phyloP scores from a whole-genome alignment of 2,329 filamentous ascomycete genomes.

The Triangularia setosa region DNA sequence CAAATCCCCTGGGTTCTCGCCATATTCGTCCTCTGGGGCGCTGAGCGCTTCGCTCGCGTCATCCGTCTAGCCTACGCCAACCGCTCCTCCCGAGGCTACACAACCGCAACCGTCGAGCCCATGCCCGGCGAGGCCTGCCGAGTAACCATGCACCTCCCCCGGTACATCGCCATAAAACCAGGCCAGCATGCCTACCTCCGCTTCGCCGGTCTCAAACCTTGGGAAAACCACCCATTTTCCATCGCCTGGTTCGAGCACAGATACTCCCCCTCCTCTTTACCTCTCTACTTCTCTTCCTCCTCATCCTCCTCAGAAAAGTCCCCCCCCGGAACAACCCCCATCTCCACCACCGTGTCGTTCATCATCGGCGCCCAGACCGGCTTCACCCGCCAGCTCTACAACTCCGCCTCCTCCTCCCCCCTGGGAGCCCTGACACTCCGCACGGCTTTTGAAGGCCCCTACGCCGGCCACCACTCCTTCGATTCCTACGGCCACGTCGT shows the following conservation, averaged over 20 bases:
- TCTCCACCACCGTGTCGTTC: constrained; percentile 64
- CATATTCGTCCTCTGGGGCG: constrained; percentile 71
- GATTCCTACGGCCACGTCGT: constrained; percentile 90
- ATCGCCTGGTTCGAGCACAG: constrained; percentile 67
- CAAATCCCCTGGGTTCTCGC: constrained; percentile 73
- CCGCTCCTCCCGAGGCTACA: constrained; percentile 55
- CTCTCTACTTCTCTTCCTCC: constrained; percentile 33
- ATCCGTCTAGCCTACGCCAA: constrained; percentile 63
- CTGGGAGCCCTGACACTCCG: constrained; percentile 56
- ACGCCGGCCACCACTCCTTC: constrained; percentile 76
- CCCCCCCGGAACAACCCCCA: constrained; percentile 28
- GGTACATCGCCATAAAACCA: constrained; percentile 61
- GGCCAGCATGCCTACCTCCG: constrained; percentile 74
- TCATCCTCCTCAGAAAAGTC: constrained; percentile 26
- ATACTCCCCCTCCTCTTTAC: constrained; percentile 35
- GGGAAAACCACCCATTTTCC: constrained; percentile 76
- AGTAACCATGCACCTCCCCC: constrained; percentile 66
- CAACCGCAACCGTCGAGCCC: constrained; percentile 62
- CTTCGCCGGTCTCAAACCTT: constrained; percentile 60
- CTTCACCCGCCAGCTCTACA: constrained; percentile 78
- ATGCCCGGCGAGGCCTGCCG: constrained; percentile 67
- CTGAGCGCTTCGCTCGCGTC: constrained; percentile 64
- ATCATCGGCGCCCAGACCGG: constrained; percentile 84
- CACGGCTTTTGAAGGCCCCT: constrained; percentile 85
- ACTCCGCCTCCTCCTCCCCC: constrained; percentile 57